phyloP scores from a whole-genome alignment of 2,329 filamentous ascomycete species.

The Trichoderma afroharzianum region DNA sequence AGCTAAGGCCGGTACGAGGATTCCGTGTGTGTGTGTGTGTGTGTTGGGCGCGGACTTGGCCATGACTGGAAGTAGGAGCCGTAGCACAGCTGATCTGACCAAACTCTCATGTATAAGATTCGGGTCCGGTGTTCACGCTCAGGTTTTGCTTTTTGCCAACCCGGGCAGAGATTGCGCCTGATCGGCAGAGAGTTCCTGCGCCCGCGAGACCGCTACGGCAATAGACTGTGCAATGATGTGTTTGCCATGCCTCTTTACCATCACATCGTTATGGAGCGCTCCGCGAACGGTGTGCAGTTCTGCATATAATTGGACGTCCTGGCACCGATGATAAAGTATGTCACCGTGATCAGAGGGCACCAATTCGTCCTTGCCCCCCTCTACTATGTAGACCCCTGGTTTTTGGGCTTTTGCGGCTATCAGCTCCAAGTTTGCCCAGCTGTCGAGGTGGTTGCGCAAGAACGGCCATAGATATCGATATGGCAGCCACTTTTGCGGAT shows the following conservation, averaged over 20 bases:
- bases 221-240: constrained; percentile 44
- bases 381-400: constrained; percentile 47
- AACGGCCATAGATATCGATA: constrained; percentile 74
- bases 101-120: not conserved
- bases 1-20: not conserved
- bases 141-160: not conserved
- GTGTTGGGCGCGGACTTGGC: not conserved
- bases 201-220: constrained; percentile 21
- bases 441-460: constrained; percentile 61
- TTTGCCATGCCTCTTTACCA: constrained; percentile 44
- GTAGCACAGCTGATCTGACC: not conserved
- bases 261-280: constrained; percentile 57
- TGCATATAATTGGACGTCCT: constrained; percentile 44
- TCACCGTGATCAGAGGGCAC: constrained; percentile 51
- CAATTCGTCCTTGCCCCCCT: constrained; percentile 57
- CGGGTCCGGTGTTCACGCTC: not conserved
- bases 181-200: not conserved
- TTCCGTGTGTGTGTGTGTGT: not conserved
- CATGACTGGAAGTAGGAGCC: constrained; percentile 1
- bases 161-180: not conserved
- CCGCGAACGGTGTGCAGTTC: constrained; percentile 42
- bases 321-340: constrained; percentile 44
- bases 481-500: constrained; percentile 76
- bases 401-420: constrained; percentile 33
- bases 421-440: constrained; percentile 45